Evolutionary conservation across 805 yeast genomes (phyloP).

Genomic region (Pichia cabralensis): DNA sequence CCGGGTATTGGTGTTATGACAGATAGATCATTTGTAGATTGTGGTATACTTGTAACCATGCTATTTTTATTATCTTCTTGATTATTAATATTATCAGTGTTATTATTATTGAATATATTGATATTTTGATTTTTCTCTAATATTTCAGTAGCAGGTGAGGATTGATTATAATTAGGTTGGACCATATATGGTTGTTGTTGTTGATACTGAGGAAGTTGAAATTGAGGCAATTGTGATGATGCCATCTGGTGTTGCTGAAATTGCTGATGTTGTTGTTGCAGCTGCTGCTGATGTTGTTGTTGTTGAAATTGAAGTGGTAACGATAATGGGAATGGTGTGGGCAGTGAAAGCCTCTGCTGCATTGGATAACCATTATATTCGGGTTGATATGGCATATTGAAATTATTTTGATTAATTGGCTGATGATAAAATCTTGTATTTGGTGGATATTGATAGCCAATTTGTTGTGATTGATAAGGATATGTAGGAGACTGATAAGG

Average conservation of each 20-base stretch:
- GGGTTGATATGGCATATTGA: no score
- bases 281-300: background rate
- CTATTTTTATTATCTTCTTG: background rate
- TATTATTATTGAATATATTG: background rate
- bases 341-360: no score
- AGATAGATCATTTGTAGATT: background rate
- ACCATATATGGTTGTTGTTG: background rate
- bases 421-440: no score
- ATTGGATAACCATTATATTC: no score
- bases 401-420: no score
- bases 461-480: background rate
- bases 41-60: background rate
- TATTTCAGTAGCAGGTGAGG: no score
- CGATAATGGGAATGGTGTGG: no score
- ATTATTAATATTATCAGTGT: background rate
- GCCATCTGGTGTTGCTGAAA: background rate
- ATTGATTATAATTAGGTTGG: no score
- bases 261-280: no score
- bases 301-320: background rate
- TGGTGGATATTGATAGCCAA: no score
- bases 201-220: background rate
- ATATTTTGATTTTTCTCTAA: no score
- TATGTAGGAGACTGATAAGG: background rate
- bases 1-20: slow-evolving; percentile 5
- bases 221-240: background rate